These are phyloP conservation scores for Scheffersomyces insectosa DNA, from an alignment of 1,139 yeast genomes.

Conservation along the genomic window DNA sequence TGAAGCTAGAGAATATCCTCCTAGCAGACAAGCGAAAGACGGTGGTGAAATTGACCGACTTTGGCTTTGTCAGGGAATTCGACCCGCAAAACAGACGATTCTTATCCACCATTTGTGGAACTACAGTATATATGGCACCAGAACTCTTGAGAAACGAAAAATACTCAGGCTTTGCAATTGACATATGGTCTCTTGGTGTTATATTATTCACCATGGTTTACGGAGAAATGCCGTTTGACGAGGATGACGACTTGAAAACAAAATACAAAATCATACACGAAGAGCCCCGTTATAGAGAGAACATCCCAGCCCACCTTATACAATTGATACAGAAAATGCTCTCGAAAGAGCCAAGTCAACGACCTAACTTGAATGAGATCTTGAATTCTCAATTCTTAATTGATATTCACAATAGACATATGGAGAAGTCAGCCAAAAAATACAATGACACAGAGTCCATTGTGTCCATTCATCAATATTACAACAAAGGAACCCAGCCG, in stretches of 20 bases:
- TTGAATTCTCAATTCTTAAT: slow-evolving; percentile 64
- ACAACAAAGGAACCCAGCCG: slow-evolving; percentile 32
- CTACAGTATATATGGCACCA: slow-evolving; percentile 96
- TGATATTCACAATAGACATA: slow-evolving; percentile 29
- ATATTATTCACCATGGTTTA: slow-evolving; percentile 86
- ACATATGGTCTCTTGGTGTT: slow-evolving; percentile 91
- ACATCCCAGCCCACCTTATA: slow-evolving; percentile 49
- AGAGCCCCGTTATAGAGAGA: slow-evolving; percentile 58
- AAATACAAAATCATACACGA: slow-evolving; percentile 60
- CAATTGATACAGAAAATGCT: slow-evolving; percentile 56
- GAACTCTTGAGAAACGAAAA: slow-evolving; percentile 69
- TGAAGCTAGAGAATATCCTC: slow-evolving; percentile 82
- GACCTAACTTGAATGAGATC: slow-evolving; percentile 65
- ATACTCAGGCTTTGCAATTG: slow-evolving; percentile 81
- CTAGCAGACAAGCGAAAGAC: slow-evolving; percentile 64
- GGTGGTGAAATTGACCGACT: slow-evolving; percentile 76
- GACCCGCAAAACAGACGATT: slow-evolving; percentile 51
- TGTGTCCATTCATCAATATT: slow-evolving; percentile 45
- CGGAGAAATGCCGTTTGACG: slow-evolving; percentile 91
- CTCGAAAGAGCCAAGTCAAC: slow-evolving; percentile 60
- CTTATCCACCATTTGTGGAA: slow-evolving; percentile 87
- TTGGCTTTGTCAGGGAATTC: slow-evolving; percentile 88
- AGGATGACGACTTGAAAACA: slow-evolving; percentile 70
- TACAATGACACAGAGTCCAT: slow-evolving; percentile 38
- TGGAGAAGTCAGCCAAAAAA: slow-evolving; percentile 30